Base-by-base conservation (phyloP, 1,284 basidiomycete genomes). In the Fomitopsis pinicola region DNA sequence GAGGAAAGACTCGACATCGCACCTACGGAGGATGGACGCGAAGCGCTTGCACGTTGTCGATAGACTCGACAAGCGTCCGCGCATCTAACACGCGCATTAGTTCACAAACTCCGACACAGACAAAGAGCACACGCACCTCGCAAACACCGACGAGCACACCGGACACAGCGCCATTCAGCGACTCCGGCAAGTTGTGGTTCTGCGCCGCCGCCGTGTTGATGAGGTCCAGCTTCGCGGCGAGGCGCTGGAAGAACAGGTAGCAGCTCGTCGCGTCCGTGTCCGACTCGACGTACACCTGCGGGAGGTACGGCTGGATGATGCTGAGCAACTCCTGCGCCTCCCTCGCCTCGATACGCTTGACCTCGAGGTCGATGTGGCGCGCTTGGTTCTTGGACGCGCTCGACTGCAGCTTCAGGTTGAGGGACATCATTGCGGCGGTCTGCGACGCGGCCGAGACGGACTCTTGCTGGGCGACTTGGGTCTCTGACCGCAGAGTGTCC, bases 321-420 rank as follows among this genome's bases (percentile, higher is more conserved):
- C 78, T 76, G 22, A 96, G 77, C 57, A 95, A 80, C 67, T 95
- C 93, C 33, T 82, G 82, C 5, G 87, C 85, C 74, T 97, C 94
- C 59, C 82, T 80, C 0, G 92, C 91, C 68, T 97, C 94, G 58
- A 97, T 81, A 65, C 86, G 88, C 71, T 86, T 86, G 66, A 97
- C 78, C 71, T 97, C 95, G 30, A 95, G 80, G 64, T 98, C 95
- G 61, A 98, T 90, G 19, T 84, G 87, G 72, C 89, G 89, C 15
- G 92, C 88, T 71, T 96, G 95, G 64, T 92, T 91, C 82, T 96
- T 97, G 42, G 88, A 83, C 0, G 91, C 94, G 1, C 92, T 85
- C 0, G 91, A 92, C 73, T 98, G 95, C 3, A 98, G 82, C 73
- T 94, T 97, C 73, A 97, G 82, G 72, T 97, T 97, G 61, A 97